Conservation (phyloP, 805 yeast genomes). For the Lachancea lanzarotensis region DNA sequence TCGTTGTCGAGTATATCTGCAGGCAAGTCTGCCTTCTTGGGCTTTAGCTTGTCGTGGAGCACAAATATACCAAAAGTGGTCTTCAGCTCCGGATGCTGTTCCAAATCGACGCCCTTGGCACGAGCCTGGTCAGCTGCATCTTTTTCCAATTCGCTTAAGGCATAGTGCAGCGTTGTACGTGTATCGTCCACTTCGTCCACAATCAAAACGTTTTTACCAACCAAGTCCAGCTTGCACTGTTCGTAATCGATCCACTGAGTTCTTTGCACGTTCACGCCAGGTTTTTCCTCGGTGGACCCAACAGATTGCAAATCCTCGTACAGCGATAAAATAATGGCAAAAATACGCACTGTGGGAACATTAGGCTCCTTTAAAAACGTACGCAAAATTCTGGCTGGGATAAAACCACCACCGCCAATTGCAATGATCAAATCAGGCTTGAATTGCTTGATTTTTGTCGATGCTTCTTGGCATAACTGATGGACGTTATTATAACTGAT, state of each 20-base stretch:
- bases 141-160: slow-evolving; percentile 64
- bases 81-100: slow-evolving; percentile 37
- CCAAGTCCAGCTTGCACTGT: slow-evolving; percentile 50
- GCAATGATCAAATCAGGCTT: slow-evolving; percentile 90
- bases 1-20: slow-evolving; percentile 52
- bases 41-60: slow-evolving; percentile 67
- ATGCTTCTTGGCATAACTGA: slow-evolving; percentile 58
- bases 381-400: slow-evolving; percentile 93
- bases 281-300: slow-evolving; percentile 48
- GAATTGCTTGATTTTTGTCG: slow-evolving; percentile 58
- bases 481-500: slow-evolving; percentile 78
- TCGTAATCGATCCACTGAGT: slow-evolving; percentile 80
- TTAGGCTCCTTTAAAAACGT: slow-evolving; percentile 87
- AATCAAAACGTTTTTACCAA: slow-evolving; percentile 64
- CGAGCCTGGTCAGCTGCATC: slow-evolving; percentile 60
- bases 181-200: slow-evolving; percentile 87
- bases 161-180: slow-evolving; percentile 76
- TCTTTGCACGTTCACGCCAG: slow-evolving; percentile 66
- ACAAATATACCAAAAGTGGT: slow-evolving; percentile 73
- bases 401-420: slow-evolving; percentile 96
- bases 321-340: slow-evolving; percentile 88
- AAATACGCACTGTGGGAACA: slow-evolving; percentile 81
- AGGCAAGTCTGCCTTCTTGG: slow-evolving; percentile 67
- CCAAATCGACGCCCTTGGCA: slow-evolving; percentile 41
- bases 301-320: slow-evolving; percentile 74